phyloP scores from a whole-genome alignment of 169 alveolate species.

The Cryptosporidium canis region DNA sequence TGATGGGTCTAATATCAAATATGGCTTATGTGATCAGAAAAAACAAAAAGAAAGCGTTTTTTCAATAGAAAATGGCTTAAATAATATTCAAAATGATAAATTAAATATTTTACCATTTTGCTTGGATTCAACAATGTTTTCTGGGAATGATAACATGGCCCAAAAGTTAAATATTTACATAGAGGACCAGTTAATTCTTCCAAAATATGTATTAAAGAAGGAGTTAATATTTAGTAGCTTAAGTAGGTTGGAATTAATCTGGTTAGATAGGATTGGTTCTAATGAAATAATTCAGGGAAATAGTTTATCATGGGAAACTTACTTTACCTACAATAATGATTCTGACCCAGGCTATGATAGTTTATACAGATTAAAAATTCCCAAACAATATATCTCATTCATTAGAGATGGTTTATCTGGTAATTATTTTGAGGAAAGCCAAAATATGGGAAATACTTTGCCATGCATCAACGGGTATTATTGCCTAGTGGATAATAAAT shows the following conservation, averaged over 20 bases:
- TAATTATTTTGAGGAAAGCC: not conserved
- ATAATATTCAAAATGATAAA: not conserved
- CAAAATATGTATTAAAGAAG: slow-evolving; percentile 15
- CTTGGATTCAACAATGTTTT: not conserved
- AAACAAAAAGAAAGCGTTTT: not conserved
- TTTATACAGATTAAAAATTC: not conserved
- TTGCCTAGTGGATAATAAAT: slow-evolving; percentile 6
- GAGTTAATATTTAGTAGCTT: slow-evolving; percentile 7
- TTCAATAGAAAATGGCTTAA: not conserved
- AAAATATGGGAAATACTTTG: not conserved
- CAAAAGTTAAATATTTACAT: not conserved
- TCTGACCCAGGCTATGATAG: not conserved
- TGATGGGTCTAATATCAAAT: not conserved
- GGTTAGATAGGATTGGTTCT: slow-evolving; percentile 13
- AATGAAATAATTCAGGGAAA: not conserved
- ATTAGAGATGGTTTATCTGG: not conserved
- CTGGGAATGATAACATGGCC: not conserved
- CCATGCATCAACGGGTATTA: slow-evolving; percentile 9
- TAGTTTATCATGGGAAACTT: not conserved
- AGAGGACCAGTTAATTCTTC: slow-evolving; percentile 50
- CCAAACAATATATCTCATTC: not conserved
- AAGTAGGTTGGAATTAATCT: not conserved
- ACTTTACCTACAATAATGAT: not conserved
- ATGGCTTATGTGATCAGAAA: slow-evolving; percentile 1
- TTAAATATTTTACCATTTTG: slow-evolving; percentile 29